Base-by-base conservation (phyloP, 257 asterid species). In the Nicotiana attenuata region DNA sequence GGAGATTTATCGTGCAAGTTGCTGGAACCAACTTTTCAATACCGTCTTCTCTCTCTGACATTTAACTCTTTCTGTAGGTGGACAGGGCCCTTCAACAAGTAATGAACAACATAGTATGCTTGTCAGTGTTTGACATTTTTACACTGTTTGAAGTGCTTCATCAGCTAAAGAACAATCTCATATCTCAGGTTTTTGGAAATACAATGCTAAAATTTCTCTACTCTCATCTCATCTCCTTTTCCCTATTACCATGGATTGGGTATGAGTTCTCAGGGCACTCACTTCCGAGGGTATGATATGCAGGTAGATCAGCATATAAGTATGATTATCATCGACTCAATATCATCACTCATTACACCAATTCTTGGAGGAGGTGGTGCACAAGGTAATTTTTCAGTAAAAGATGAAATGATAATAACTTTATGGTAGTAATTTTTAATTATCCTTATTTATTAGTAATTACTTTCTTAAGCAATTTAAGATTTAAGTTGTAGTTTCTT, bases 291-390 rank as follows among this genome's bases (percentile, higher is more conserved):
- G 35, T 76, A 45, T 52, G 63, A 38, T 82, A 29, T 85, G 87
- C 92, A 91, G 97, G 83, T 41, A 31, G 83, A 77, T 81, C 83
- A 73, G 84, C 81, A 73, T 81, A 86, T 93, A 80, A 89, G 85
- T 88, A 85, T 95, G 95, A 88, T 95, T 59, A 84, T 95, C 87
- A 80, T 95, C 31, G 98, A 95, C 83, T 95, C 98, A 41, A 88
- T 95, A 76, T 93, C 98, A 53, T 92, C 97, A 81, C 98, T 95
- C 61, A 85, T 93, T 83, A 81, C 97, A 77, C 98, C 97, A 57
- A 84, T 95, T 87, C 96, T 95, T 78, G 96, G 97, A 81, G 92
- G 97, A 77, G 87, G 91, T 76, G 93, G 92, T 57, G 87, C 91
- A 63, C 94, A 91, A 19, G 98, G 98, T 93, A 88, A 73, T 47